phyloP scores from a whole-genome alignment of 495 filamentous ascomycete species.

The Choiromyces venosus region DNA sequence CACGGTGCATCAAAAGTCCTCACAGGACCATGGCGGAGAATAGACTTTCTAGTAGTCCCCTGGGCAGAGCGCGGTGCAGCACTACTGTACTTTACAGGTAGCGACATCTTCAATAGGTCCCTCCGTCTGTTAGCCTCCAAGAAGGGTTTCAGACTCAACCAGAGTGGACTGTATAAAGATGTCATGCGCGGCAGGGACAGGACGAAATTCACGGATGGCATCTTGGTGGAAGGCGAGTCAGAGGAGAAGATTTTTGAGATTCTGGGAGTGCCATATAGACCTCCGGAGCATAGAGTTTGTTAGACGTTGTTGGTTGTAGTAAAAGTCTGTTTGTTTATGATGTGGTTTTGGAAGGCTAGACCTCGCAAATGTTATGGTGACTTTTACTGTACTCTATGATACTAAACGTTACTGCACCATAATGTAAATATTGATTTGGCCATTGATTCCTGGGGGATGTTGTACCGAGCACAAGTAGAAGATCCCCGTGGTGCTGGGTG shows the following conservation, averaged over 20 bases:
- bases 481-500: neutral
- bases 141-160: constrained; percentile 82
- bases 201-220: constrained; percentile 64
- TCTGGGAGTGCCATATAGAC: constrained; percentile 81
- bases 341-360: neutral
- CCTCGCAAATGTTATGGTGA: neutral
- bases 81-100: constrained; percentile 90
- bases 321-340: neutral
- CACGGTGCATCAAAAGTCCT: constrained; percentile 71
- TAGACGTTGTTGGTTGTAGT: constrained; percentile 39
- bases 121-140: constrained; percentile 75
- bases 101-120: constrained; percentile 93
- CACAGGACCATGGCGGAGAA: constrained; percentile 44
- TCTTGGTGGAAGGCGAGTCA: constrained; percentile 66
- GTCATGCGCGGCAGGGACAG: constrained; percentile 58
- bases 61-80: constrained; percentile 78
- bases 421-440: neutral
- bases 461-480: neutral
- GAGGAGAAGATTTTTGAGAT: constrained; percentile 83
- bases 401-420: neutral
- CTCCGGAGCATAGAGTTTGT: constrained; percentile 74
- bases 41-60: constrained; percentile 79
- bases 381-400: neutral
- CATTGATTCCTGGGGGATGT: neutral
- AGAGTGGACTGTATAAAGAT: constrained; percentile 72